Evolutionary conservation across 164 flowering plant genomes (phyloP).

Genomic region (Dillenia suffruticosa): DNA sequence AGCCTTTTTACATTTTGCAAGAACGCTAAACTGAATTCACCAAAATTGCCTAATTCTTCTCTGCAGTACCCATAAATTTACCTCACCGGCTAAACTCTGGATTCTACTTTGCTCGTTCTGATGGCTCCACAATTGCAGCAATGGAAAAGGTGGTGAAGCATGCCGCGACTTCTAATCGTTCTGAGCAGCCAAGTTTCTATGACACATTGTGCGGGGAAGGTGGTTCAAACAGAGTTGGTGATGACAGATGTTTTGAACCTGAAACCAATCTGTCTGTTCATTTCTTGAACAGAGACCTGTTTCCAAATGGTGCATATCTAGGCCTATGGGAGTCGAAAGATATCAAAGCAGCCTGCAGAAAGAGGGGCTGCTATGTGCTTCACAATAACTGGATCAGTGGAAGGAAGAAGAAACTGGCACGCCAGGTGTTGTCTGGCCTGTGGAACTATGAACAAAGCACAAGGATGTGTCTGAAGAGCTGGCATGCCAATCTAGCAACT

Average conservation of each 20-base stretch:
- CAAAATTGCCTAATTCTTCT: neutral
- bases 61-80: constrained; percentile 74
- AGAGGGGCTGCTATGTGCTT: constrained; percentile 62
- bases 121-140: constrained; percentile 65
- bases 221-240: constrained; percentile 64
- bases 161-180: constrained; percentile 67
- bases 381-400: constrained; percentile 96
- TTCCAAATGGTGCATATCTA: constrained; percentile 92
- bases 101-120: constrained; percentile 83
- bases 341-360: constrained; percentile 50
- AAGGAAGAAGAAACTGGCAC: constrained; percentile 68
- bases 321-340: constrained; percentile 63
- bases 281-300: constrained; percentile 73
- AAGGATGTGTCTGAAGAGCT: constrained; percentile 67
- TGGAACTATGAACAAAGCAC: constrained; percentile 76
- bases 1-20: no score
- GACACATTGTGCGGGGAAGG: constrained; percentile 83
- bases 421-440: constrained; percentile 69
- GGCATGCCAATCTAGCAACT: constrained; percentile 23
- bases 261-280: constrained; percentile 66
- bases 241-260: constrained; percentile 75
- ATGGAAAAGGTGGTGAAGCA: constrained; percentile 87
- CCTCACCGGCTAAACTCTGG: constrained; percentile 93
- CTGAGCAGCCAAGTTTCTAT: constrained; percentile 98
- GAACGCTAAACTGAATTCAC: no score